Conservation (phyloP, 2,329 filamentous ascomycete genomes). For the Coniochaeta pulveracea region DNA sequence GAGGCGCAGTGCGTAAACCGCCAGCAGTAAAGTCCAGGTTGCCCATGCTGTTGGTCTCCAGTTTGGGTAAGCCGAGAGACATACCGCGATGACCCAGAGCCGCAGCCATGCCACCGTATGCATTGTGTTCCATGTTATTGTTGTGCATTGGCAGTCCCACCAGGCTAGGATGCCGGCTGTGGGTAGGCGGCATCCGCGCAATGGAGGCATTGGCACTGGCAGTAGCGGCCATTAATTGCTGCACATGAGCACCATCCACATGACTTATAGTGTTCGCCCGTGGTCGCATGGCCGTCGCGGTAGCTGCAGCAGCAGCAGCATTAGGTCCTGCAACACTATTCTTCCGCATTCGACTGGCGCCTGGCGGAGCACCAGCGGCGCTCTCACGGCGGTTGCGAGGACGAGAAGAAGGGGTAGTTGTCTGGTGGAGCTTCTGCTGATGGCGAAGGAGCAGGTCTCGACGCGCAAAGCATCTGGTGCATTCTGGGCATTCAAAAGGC, state of each 20-base stretch:
- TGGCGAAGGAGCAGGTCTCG: constrained; percentile 85
- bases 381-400: constrained; percentile 87
- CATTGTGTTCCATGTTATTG: constrained; percentile 42
- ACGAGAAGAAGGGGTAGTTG: constrained; percentile 74
- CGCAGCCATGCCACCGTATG: constrained; percentile 63
- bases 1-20: constrained; percentile 69
- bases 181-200: constrained; percentile 39
- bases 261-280: constrained; percentile 95
- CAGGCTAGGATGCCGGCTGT: constrained; percentile 65
- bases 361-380: constrained; percentile 58
- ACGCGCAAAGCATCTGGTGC: constrained; percentile 85
- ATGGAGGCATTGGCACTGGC: constrained; percentile 45
- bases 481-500: constrained; percentile 94
- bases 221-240: no score
- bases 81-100: constrained; percentile 55
- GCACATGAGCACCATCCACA: constrained; percentile 67
- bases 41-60: constrained; percentile 67
- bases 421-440: constrained; percentile 97
- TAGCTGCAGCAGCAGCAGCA: constrained; percentile 31
- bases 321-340: constrained; percentile 66
- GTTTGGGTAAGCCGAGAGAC: constrained; percentile 61
- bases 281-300: constrained; percentile 59
- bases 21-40: constrained; percentile 52
- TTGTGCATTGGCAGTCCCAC: constrained; percentile 50
- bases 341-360: constrained; percentile 71